Base-by-base conservation (phyloP, 768 basidiomycete species). In the Mycena olivaceomarginata region DNA sequence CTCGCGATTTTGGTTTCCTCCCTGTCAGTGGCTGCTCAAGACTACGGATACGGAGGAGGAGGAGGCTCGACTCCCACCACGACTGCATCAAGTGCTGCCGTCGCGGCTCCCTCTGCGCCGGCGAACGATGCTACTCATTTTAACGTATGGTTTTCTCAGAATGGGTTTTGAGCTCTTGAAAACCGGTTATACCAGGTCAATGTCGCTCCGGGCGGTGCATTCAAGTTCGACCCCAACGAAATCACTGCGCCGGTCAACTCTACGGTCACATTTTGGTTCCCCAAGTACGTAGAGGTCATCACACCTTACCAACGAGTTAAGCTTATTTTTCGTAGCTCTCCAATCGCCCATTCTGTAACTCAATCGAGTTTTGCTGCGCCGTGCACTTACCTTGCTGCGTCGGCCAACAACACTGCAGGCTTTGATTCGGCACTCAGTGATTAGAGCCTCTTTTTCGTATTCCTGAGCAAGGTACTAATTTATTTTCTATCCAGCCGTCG, bases 191-290 rank as follows among this genome's bases (percentile, higher is more conserved):
- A 11, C 56, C 69, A 91, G 89, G 81, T 92, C 75, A 80, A 91
- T 59, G 92, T 92, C 43, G 86, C 83, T 7, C 75, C 85, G 59
- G 79, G 85, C 18, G 85, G 84, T 7, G 72, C 80, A 16, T 88
- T 90, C 77, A 74, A 83, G 13, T 92, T 88, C 85, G 84, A 79
- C 72, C 92, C 91, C 4, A 40, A 80, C 62, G 90, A 90, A 77
- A 78, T 92, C 77, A 88, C 83, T 18, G 91, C 92, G 0, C 22
- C 86, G 7, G 51, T 53, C 20, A 88, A 89, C 22, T 89, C 89
- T n/a, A 89, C 90, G 5, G 88, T 92, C 41, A 90, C 89, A 4
- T 92, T 92, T 84, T 89, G 83, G 80, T 90, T 92, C 87, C 90
- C 91, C 12, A 77, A 78, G 91, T 91, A 72, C 76, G 85, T 77